Evolutionary conservation across 495 filamentous ascomycete genomes (phyloP).

Genomic region (Annulohypoxylon stygium): DNA sequence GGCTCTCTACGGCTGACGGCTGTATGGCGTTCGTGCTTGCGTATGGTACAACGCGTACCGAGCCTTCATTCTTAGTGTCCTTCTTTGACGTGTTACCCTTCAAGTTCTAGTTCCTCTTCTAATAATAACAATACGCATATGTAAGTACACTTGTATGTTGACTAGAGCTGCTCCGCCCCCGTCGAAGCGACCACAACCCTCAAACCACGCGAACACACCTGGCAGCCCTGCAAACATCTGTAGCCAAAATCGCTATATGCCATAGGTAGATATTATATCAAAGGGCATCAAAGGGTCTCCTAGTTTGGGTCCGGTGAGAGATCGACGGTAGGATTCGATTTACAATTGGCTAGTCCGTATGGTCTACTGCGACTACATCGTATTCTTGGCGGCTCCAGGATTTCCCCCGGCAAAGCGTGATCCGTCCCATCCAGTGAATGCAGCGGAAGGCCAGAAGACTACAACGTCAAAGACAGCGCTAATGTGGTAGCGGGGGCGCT

Average conservation of each 20-base stretch:
- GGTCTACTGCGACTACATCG: slow-evolving; percentile 17
- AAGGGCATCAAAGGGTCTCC: not conserved
- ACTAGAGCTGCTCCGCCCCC: slow-evolving; percentile 30
- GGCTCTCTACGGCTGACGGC: slow-evolving; percentile 26
- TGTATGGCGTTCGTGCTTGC: slow-evolving; percentile 33
- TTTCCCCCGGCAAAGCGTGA: slow-evolving; percentile 12
- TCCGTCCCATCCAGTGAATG: slow-evolving; percentile 40
- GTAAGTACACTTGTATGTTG: not conserved
- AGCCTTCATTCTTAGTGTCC: slow-evolving; percentile 5
- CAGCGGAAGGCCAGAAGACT: slow-evolving; percentile 16
- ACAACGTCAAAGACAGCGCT: slow-evolving; percentile 33
- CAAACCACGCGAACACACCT: slow-evolving; percentile 29
- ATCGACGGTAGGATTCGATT: slow-evolving; percentile 15
- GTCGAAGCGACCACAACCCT: slow-evolving; percentile 23
- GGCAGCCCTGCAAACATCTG: slow-evolving; percentile 3
- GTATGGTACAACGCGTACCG: slow-evolving; percentile 28
- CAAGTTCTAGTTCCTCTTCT: slow-evolving; percentile 15
- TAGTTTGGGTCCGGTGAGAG: slow-evolving; percentile 5
- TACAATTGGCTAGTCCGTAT: slow-evolving; percentile 31
- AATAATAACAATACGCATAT: slow-evolving; percentile 34
- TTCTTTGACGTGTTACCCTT: slow-evolving; percentile 16
- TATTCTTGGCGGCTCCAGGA: slow-evolving; percentile 29
- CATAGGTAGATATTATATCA: slow-evolving; percentile 8
- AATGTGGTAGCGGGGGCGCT: slow-evolving; percentile 18
- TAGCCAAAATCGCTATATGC: not conserved